These are phyloP conservation scores for Jatropha curcas DNA, from an alignment of 345 rosid genomes.

Conservation along the genomic window DNA sequence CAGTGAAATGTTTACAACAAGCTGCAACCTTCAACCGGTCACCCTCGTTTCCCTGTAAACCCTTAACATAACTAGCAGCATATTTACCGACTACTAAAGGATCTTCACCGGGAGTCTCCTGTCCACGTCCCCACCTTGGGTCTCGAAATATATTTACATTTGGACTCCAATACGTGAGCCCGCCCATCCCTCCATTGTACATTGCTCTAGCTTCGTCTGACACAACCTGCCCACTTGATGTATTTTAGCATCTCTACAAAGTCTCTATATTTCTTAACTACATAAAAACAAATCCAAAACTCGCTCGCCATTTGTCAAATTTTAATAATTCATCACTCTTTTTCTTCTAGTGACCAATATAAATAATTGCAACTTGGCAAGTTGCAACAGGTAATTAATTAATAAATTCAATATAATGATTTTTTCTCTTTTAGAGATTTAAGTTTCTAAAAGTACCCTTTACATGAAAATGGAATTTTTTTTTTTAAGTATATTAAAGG, in stretches of 20 bases:
- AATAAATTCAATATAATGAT: too few species aligned
- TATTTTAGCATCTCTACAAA: neutral
- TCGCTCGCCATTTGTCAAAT: too few species aligned
- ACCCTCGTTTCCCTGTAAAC: slow-evolving; percentile 32
- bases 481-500: too few species aligned
- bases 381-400: too few species aligned
- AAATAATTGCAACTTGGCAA: too few species aligned
- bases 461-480: too few species aligned
- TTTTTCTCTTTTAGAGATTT: too few species aligned
- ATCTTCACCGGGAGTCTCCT: slow-evolving; percentile 37
- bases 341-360: too few species aligned
- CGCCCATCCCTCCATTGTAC: slow-evolving; percentile 31
- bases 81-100: slow-evolving; percentile 21
- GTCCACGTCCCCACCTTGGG: slow-evolving; percentile 37
- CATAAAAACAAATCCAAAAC: too few species aligned
- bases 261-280: too few species aligned
- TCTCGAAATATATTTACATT: slow-evolving; percentile 30
- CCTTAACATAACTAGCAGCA: slow-evolving; percentile 26
- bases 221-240: slow-evolving; percentile 18
- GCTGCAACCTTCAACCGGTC: slow-evolving; percentile 37
- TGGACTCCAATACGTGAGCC: slow-evolving; percentile 36
- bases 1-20: slow-evolving; percentile 38
- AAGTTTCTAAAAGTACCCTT: too few species aligned
- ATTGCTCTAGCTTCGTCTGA: slow-evolving; percentile 35
- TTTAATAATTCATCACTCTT: too few species aligned